These are phyloP conservation scores for Afroboletus lepidellus DNA, from an alignment of 1,284 basidiomycete species.

Conservation along the genomic window DNA sequence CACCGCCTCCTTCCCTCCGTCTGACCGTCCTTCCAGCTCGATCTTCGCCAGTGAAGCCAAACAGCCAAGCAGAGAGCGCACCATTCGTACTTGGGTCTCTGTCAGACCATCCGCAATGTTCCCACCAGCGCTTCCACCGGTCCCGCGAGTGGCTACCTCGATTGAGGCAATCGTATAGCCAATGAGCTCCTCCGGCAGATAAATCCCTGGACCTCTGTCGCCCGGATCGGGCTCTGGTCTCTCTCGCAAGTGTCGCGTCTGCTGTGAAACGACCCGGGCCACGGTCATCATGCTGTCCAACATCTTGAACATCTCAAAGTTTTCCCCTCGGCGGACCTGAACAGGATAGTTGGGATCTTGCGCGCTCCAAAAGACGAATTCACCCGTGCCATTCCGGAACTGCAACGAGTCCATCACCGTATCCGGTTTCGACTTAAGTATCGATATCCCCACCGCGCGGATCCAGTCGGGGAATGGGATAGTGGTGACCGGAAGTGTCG, in stretches of 20 bases:
- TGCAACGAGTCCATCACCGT: constrained; percentile 65
- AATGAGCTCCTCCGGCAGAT: constrained; percentile 88
- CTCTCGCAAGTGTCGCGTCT: constrained; percentile 73
- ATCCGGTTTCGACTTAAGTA: constrained; percentile 77
- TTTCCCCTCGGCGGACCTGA: constrained; percentile 52
- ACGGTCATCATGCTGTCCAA: constrained; percentile 74
- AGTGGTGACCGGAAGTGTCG: constrained; percentile 47
- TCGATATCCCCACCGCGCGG: constrained; percentile 74
- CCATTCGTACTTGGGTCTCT: constrained; percentile 74
- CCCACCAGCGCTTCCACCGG: constrained; percentile 42
- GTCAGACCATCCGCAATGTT: constrained; percentile 73
- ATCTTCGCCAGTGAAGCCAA: constrained; percentile 68
- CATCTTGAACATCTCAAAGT: constrained; percentile 68
- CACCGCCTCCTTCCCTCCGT: constrained; percentile 70
- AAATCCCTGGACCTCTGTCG: constrained; percentile 76
- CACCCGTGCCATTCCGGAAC: constrained; percentile 74
- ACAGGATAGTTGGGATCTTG: constrained; percentile 69
- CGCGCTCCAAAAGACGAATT: constrained; percentile 82
- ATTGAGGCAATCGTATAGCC: constrained; percentile 84
- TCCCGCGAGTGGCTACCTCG: constrained; percentile 79
- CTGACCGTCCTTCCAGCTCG: constrained; percentile 62
- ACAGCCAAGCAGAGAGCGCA: constrained; percentile 72
- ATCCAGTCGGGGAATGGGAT: constrained; percentile 79
- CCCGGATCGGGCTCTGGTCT: constrained; percentile 68
- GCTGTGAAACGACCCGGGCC: constrained; percentile 67